phyloP scores from a whole-genome alignment of 2,329 filamentous ascomycete genomes.

The Hypoxylon sp. region DNA sequence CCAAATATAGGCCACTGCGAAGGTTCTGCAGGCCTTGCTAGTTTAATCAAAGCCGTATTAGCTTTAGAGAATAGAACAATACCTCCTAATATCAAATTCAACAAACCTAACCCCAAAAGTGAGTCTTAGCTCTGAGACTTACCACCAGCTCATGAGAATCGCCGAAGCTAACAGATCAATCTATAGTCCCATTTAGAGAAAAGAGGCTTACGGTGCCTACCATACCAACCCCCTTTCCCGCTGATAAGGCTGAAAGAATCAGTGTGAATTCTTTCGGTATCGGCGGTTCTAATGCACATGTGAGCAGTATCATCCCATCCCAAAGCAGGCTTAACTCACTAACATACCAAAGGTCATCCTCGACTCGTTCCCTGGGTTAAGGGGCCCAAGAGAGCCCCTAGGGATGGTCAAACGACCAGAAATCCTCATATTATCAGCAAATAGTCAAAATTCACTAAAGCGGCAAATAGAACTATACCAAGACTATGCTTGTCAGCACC shows the following conservation, averaged over 20 bases:
- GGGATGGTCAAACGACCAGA: slow-evolving; percentile 25
- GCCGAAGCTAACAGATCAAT: slow-evolving; percentile 24
- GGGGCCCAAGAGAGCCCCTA: neutral
- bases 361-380: slow-evolving; percentile 37
- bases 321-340: slow-evolving; percentile 5
- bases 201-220: slow-evolving; percentile 44
- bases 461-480: slow-evolving; percentile 40
- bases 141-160: neutral
- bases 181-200: slow-evolving; percentile 42
- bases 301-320: slow-evolving; percentile 45
- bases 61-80: slow-evolving; percentile 51
- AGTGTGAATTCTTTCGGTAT: slow-evolving; percentile 57
- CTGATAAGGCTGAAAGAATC: slow-evolving; percentile 44
- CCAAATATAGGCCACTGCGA: slow-evolving; percentile 51
- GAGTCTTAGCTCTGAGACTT: slow-evolving; percentile 1
- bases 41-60: slow-evolving; percentile 53
- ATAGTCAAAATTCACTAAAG: slow-evolving; percentile 40
- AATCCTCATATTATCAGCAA: slow-evolving; percentile 47
- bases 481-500: slow-evolving; percentile 43
- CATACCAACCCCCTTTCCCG: slow-evolving; percentile 41
- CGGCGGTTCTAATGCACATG: slow-evolving; percentile 52
- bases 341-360: slow-evolving; percentile 39
- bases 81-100: slow-evolving; percentile 50
- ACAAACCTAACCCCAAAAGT: slow-evolving; percentile 46
- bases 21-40: slow-evolving; percentile 49